These are phyloP conservation scores for Aleurites moluccanus DNA, from an alignment of 441 rosid genomes.

Conservation along the genomic window DNA sequence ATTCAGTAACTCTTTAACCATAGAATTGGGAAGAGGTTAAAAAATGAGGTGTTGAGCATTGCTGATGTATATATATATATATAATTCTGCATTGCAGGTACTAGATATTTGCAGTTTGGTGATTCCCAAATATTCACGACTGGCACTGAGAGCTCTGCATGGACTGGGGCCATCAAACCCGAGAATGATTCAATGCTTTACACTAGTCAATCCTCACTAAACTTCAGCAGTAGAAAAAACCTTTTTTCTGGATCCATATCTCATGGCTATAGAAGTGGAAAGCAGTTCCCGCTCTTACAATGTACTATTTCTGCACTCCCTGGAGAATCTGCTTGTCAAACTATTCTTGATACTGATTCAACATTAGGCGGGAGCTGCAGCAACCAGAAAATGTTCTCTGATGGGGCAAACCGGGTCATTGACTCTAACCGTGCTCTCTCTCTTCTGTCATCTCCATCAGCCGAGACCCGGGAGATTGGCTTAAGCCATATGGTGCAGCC, in stretches of 20 bases:
- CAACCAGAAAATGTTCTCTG: slow-evolving; percentile 39
- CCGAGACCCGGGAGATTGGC: slow-evolving; percentile 41
- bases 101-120: slow-evolving; percentile 43
- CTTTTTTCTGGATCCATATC: slow-evolving; percentile 37
- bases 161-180: slow-evolving; percentile 41
- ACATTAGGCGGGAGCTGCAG: slow-evolving; percentile 24
- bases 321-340: slow-evolving; percentile 37
- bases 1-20: neutral
- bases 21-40: neutral
- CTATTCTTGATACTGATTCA: slow-evolving; percentile 29
- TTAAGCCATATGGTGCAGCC: slow-evolving; percentile 42
- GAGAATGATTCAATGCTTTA: slow-evolving; percentile 37
- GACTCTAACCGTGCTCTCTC: slow-evolving; percentile 66
- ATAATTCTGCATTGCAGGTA: slow-evolving; percentile 34
- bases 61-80: neutral
- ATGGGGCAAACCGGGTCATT: slow-evolving; percentile 31
- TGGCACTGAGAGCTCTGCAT: slow-evolving; percentile 33
- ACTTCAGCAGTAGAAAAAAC: slow-evolving; percentile 36
- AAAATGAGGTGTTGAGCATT: neutral
- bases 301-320: slow-evolving; percentile 27
- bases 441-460: slow-evolving; percentile 81
- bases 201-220: slow-evolving; percentile 28
- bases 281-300: slow-evolving; percentile 45
- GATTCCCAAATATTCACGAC: slow-evolving; percentile 42
- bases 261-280: slow-evolving; percentile 34